These are phyloP conservation scores for Quercus cerris DNA, from an alignment of 306 rosid species.

Conservation along the genomic window DNA sequence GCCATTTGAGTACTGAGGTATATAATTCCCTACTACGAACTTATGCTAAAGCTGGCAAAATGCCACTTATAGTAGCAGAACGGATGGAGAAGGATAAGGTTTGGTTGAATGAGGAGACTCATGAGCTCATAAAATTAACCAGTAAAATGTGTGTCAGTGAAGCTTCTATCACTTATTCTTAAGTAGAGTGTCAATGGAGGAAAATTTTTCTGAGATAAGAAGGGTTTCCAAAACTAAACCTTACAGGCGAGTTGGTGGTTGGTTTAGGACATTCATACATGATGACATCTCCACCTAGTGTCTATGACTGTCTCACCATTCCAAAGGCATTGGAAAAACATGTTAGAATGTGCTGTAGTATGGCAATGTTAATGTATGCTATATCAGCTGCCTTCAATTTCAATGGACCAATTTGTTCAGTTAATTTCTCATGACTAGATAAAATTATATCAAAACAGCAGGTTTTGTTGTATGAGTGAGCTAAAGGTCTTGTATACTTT, in stretches of 20 bases:
- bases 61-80: constrained; percentile 78
- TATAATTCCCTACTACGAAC: constrained; percentile 61
- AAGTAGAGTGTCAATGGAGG: constrained; percentile 1
- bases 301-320: background rate
- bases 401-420: no score
- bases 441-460: no score
- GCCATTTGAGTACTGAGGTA: constrained; percentile 60
- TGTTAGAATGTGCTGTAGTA: background rate
- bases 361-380: no score
- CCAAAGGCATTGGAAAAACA: background rate
- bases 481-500: no score
- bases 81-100: constrained; percentile 78
- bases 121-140: constrained; percentile 52
- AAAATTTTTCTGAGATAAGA: background rate
- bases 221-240: no score
- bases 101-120: constrained; percentile 68
- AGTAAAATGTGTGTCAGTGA: constrained; percentile 72
- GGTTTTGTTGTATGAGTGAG: no score
- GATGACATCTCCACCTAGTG: background rate
- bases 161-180: constrained; percentile 39
- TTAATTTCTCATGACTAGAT: no score
- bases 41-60: constrained; percentile 72
- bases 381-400: no score
- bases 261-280: no score
- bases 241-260: no score